These are phyloP conservation scores for Candida coquimbonensis DNA, from an alignment of 805 yeast genomes.

Conservation along the genomic window DNA sequence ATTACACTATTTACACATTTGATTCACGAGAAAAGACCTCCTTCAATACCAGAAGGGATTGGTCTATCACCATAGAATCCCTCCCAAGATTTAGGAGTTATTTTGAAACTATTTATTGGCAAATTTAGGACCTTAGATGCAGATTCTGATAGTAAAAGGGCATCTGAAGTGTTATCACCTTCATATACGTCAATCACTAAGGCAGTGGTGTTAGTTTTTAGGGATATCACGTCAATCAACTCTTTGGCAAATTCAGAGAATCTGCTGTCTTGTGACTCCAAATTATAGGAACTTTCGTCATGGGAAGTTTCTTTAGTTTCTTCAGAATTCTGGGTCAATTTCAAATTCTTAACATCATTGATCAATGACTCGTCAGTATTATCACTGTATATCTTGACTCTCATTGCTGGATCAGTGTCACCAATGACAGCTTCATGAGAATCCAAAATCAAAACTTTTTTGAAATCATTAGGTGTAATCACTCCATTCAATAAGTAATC, in stretches of 20 bases:
- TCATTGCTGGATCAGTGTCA: conserved; percentile 6
- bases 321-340: not conserved
- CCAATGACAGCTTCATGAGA: conserved; percentile 62
- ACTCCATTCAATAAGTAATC: conserved; percentile 48
- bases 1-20: too few species aligned
- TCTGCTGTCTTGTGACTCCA: not conserved
- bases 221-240: not conserved
- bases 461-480: conserved; percentile 27
- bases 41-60: conserved; percentile 62
- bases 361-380: not conserved
- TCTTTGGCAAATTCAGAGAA: conserved; percentile 6
- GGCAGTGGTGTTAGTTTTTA: conserved; percentile 24
- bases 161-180: conserved; percentile 82
- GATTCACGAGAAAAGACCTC: conserved; percentile 55
- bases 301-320: too few species aligned
- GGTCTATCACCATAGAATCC: conserved; percentile 77
- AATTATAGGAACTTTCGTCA: not conserved
- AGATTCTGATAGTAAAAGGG: conserved; percentile 40
- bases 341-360: conserved; percentile 1
- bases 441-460: conserved; percentile 50
- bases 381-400: conserved; percentile 1
- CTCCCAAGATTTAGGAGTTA: conserved; percentile 70
- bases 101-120: conserved; percentile 27
- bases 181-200: conserved; percentile 69
- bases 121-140: conserved; percentile 25